phyloP scores from a whole-genome alignment of 768 basidiomycete species.

The Lentinula lateritia region DNA sequence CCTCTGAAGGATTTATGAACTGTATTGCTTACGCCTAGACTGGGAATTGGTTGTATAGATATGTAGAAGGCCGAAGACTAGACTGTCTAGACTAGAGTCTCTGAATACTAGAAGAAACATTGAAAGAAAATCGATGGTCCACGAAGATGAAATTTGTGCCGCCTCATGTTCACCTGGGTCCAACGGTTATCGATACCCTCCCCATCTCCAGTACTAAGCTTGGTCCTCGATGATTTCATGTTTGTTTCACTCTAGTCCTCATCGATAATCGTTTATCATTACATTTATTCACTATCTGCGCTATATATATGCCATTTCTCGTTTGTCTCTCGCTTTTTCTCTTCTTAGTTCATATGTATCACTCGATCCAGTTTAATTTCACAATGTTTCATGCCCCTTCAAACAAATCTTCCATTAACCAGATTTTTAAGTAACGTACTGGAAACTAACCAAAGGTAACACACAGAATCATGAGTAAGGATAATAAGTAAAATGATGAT shows the following conservation, averaged over 20 bases:
- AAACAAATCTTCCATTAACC: neutral
- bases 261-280: neutral
- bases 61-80: slow-evolving; percentile 4
- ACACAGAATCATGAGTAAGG: too few species aligned
- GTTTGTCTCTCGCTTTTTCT: neutral
- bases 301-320: neutral
- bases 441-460: too few species aligned
- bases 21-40: slow-evolving; percentile 4
- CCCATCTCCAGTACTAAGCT: neutral
- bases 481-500: neutral
- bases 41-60: slow-evolving; percentile 4
- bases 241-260: neutral
- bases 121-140: neutral
- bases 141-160: neutral
- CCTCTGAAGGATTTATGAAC: neutral
- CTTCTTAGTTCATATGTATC: neutral
- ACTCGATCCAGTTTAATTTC: too few species aligned
- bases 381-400: too few species aligned
- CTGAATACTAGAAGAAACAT: neutral
- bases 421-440: too few species aligned
- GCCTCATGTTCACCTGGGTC: neutral
- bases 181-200: neutral
- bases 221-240: neutral
- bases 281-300: neutral
- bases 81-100: neutral